Evolutionary conservation across 306 rosid species (phyloP), one percentile per base, ranked within the genome.

Genomic region (Medicago truncatula): DNA sequence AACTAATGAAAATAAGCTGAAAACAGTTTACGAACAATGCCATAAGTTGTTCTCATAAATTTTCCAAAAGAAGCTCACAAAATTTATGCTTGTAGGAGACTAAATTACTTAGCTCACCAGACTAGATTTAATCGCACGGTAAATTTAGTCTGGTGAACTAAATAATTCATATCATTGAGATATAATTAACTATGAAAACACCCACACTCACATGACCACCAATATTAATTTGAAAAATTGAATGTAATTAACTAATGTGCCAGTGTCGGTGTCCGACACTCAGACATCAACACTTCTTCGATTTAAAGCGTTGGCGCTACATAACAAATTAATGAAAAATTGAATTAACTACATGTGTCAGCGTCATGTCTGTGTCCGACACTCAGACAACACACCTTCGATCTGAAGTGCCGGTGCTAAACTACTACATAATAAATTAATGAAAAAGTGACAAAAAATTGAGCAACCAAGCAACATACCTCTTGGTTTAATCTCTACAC

Each of bases 401-500:
- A 56, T 54, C 7, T 9, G 14, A 56, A 56, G 12, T 56, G 15
- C 23, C 9, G 7, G 12, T 21, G 36, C 8, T 4, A 12, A 0
- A 25, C 28, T 25, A 3, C 3, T 25, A 25, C 38, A 50, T 50
- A 53, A 16, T 23, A 13, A 59, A 56, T 7, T 6, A 31, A 68
- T 31, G 7, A 43, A 21, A 72, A 31, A 7, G 4, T 34, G 21
- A 23, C 1, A 23, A 23, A 28, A n/a, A n/a, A n/a, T n/a, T n/a
- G n/a, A n/a, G 0, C 3, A 2, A 25, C 1, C 31, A 28, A 28
- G 31, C 4, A 28, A 28, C 31, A 25, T 64, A 75, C 87, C 89
- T 82, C 58, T 61, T 25, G 77, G 82, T 44, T 77, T 76, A 80
- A 75, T 75, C 36, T 83, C 80, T 18, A 77, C 71, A 75, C 54